Evolutionary conservation across 2,329 filamentous ascomycete species (phyloP), one percentile per base, ranked within the genome.

Genomic region (Epichloe brachyelytri): DNA sequence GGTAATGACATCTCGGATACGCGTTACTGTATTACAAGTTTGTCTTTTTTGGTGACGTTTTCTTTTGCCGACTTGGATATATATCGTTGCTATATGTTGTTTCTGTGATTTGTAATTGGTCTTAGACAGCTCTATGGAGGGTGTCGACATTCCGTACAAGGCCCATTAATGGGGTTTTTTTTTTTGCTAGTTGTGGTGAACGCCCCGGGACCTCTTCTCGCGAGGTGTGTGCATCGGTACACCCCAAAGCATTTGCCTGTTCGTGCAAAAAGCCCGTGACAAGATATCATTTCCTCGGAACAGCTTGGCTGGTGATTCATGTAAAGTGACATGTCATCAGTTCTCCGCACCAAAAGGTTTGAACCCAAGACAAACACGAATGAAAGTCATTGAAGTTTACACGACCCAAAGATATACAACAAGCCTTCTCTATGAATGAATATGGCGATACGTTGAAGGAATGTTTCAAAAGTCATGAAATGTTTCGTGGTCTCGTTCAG

Each of bases 21-120:
- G 44, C n/a, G 40, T 43, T 40, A 49, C 12, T 54, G 48, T 52
- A 51, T 20, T 26, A 55, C 47, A 54, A 41, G n/a, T 48, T 6
- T 51, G 30, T 22, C 6, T 38, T 30, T 17, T 14, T 26, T 19
- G 15, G 4, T 48, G 2, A 15, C 40, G 20, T 19, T 30, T 39
- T 39, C 12, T n/a, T 3, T 38, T 38, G 5, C 36, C 4, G 36
- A n/a, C 36, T 38, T 3, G 12, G 36, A 14, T n/a, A 43, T 38
- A 43, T 41, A 47, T 46, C 33, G 19, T 15, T 30, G 26, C 26
- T 30, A 30, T 3, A 19, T 17, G 39, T 26, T 15, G 46, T 41
- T 40, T 44, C 14, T 51, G 37, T 49, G 38, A 46, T 41, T 26
- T 30, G 34, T 22, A 37, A 22, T 11, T 44, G n/a, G 20, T 45